phyloP scores from a whole-genome alignment of 805 yeast genomes.

The Pichia californica region DNA sequence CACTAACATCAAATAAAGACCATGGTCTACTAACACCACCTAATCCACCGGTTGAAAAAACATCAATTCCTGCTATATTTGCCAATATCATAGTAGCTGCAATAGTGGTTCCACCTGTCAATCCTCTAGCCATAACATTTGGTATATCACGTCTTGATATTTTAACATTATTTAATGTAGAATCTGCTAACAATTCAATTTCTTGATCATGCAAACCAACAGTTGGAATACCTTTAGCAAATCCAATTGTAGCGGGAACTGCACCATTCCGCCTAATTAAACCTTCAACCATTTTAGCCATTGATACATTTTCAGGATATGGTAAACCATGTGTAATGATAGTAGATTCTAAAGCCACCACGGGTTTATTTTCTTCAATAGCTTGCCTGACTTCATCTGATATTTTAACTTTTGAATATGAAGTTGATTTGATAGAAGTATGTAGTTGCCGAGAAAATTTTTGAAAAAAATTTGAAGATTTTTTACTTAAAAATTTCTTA shows the following conservation, averaged over 20 bases:
- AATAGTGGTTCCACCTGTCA: conserved; percentile 86
- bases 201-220: conserved; percentile 56
- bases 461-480: too few relatives aligned
- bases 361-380: conserved; percentile 47
- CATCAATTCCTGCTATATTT: conserved; percentile 65
- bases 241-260: conserved; percentile 81
- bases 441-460: too few relatives aligned
- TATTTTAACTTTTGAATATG: conserved; percentile 8
- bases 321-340: conserved; percentile 89
- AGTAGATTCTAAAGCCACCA: conserved; percentile 81
- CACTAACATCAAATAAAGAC: conserved; percentile 71
- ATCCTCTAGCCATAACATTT: conserved; percentile 51
- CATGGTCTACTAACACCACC: conserved; percentile 89
- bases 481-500: too few relatives aligned
- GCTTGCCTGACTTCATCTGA: conserved; percentile 57
- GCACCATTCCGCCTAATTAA: conserved; percentile 57
- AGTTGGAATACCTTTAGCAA: conserved; percentile 60
- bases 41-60: conserved; percentile 89
- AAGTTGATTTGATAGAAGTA: too few relatives aligned
- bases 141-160: conserved; percentile 80
- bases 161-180: conserved; percentile 37
- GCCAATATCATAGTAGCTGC: conserved; percentile 85
- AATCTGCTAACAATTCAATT: conserved; percentile 44
- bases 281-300: conserved; percentile 66
- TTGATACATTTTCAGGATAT: conserved; percentile 62